phyloP scores from a whole-genome alignment of 164 flowering plant species.

The Tetracentron sinense region DNA sequence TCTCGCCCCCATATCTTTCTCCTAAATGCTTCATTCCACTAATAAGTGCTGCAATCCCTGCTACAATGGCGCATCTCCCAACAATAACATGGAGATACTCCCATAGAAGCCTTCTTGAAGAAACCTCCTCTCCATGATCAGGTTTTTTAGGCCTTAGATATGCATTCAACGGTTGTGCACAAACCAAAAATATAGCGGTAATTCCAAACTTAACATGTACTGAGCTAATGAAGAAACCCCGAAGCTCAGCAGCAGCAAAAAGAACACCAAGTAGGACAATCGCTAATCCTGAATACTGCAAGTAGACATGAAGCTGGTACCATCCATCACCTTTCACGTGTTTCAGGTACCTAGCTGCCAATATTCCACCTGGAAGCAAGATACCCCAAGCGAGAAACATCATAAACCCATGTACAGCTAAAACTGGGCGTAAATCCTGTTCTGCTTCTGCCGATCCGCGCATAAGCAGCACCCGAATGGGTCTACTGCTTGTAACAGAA shows the following conservation, averaged over 20 bases:
- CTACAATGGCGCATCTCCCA: conserved; percentile 67
- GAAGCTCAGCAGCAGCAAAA: conserved; percentile 95
- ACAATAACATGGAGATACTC: conserved; percentile 70
- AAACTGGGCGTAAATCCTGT: conserved; percentile 86
- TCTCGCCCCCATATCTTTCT: conserved; percentile 73
- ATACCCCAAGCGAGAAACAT: conserved; percentile 99
- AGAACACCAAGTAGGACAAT: conserved; percentile 80
- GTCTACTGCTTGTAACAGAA: conserved; percentile 65
- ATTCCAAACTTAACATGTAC: conserved; percentile 88
- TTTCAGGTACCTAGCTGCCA: conserved; percentile 88
- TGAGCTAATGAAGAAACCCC: conserved; percentile 63
- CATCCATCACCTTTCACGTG: conserved; percentile 91
- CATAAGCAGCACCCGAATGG: conserved; percentile 67
- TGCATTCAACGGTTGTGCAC: conserved; percentile 79
- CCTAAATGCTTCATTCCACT: conserved; percentile 93
- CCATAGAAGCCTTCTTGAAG: conserved; percentile 65
- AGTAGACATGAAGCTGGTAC: conserved; percentile 82
- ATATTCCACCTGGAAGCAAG: conserved; percentile 85
- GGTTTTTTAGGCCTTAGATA: conserved; percentile 68
- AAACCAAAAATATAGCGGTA: conserved; percentile 62
- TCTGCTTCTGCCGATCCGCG: conserved; percentile 98
- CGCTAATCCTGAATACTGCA: conserved; percentile 90
- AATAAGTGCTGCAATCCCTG: conserved; percentile 68
- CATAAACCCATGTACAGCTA: conserved; percentile 98
- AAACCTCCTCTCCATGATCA: conserved; percentile 46